These are phyloP conservation scores for Dalechampia spathulata DNA, from an alignment of 441 rosid species.

Conservation along the genomic window DNA sequence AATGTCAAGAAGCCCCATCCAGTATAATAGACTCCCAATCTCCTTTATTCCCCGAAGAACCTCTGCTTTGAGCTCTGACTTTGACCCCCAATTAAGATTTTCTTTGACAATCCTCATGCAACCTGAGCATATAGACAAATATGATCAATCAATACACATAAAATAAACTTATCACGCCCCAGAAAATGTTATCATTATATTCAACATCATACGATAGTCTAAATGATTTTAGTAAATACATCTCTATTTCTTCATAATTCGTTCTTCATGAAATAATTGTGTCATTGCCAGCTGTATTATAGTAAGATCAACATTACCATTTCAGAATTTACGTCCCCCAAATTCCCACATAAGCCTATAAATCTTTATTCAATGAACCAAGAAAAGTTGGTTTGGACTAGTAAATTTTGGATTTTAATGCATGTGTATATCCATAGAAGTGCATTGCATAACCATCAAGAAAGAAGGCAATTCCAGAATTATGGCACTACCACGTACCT, in stretches of 20 bases:
- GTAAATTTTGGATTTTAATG: neutral
- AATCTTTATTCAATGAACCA: neutral
- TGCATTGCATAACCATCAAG: neutral
- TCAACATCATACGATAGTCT: no score
- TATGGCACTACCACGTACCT: constrained; percentile 34
- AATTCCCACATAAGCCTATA: neutral
- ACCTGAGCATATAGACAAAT: constrained; percentile 38
- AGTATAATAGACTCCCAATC: constrained; percentile 92
- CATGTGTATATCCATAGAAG: neutral
- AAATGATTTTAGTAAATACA: no score
- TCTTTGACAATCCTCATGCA: constrained; percentile 96
- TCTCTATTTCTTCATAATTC: no score
- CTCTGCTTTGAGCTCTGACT: constrained; percentile 88
- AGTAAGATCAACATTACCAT: neutral
- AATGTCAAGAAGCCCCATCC: constrained; percentile 95
- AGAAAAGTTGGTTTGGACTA: neutral
- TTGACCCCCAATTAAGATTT: constrained; percentile 85
- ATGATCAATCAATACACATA: constrained; percentile 10
- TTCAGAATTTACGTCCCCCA: neutral
- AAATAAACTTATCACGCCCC: neutral
- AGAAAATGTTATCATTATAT: neutral
- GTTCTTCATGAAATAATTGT: neutral
- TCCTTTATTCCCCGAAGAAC: constrained; percentile 92
- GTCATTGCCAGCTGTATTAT: neutral
- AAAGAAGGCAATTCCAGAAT: neutral